Conservation (phyloP, 2,329 filamentous ascomycete species). For the Bisporella sp. region DNA sequence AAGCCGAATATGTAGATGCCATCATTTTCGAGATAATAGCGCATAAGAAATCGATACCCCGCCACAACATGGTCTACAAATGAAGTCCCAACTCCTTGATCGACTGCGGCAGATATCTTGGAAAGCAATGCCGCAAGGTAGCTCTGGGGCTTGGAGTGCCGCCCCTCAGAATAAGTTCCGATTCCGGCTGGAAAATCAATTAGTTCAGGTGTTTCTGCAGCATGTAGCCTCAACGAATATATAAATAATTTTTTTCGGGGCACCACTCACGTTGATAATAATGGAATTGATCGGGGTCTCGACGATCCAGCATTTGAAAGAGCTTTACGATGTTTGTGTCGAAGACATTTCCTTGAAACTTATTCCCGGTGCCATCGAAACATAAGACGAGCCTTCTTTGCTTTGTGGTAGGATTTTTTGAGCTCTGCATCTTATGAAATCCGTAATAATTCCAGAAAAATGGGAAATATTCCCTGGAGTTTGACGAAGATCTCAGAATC, state of each 20-base stretch:
- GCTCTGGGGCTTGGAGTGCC: not conserved
- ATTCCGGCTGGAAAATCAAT: constrained; percentile 2
- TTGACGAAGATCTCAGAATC: too few relatives aligned
- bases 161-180: constrained; percentile 5
- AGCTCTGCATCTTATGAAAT: too few relatives aligned
- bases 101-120: constrained; percentile 53
- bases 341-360: constrained; percentile 7
- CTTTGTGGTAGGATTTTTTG: too few relatives aligned
- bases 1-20: constrained; percentile 71
- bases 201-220: too few relatives aligned
- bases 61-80: constrained; percentile 81
- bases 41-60: constrained; percentile 74
- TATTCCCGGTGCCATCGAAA: constrained; percentile 12
- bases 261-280: constrained; percentile 6
- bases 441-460: too few relatives aligned
- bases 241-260: too few relatives aligned
- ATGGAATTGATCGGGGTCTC: constrained; percentile 1
- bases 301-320: constrained; percentile 10
- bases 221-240: too few relatives aligned
- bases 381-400: constrained; percentile 6
- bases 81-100: constrained; percentile 71
- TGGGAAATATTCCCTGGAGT: too few relatives aligned
- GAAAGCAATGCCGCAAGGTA: not conserved
- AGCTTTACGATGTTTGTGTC: constrained; percentile 13
- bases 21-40: constrained; percentile 58